phyloP scores from a whole-genome alignment of 106 monocot genomes.

The Dendrobium officinale region DNA sequence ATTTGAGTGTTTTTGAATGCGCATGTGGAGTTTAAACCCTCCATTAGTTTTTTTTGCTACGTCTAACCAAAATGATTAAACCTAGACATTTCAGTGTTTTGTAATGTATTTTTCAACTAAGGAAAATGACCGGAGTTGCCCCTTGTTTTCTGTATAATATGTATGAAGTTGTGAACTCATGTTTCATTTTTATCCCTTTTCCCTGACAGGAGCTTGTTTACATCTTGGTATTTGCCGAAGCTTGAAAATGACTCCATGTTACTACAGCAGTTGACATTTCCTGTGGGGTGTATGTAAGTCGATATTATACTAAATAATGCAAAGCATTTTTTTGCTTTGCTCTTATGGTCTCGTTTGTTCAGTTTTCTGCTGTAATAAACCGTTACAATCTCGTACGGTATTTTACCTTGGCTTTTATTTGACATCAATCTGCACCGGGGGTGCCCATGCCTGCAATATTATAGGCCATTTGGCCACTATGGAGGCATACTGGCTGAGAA shows the following conservation, averaged over 20 bases:
- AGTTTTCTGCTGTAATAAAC: conserved; percentile 2
- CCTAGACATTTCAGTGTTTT: background rate
- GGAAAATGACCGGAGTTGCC: background rate
- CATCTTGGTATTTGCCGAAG: background rate
- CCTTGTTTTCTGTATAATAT: background rate
- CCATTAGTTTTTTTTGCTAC: background rate
- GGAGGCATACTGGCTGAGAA: conserved; percentile 67
- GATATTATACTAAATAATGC: background rate
- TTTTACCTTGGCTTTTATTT: conserved; percentile 19
- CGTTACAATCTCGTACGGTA: background rate
- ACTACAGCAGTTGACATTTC: background rate
- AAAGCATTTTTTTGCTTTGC: conserved; percentile 19
- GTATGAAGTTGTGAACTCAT: background rate
- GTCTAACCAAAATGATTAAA: background rate
- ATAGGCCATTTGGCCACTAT: conserved; percentile 18
- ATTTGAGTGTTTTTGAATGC: background rate
- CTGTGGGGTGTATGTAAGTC: background rate
- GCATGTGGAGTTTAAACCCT: background rate
- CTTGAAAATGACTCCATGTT: background rate
- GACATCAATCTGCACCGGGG: conserved; percentile 81
- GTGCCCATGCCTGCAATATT: conserved; percentile 51
- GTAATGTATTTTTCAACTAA: background rate
- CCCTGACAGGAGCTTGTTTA: background rate
- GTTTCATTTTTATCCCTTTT: background rate
- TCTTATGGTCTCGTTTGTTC: conserved; percentile 8